Conservation (phyloP, 257 asterid genomes). For the Lavandula angustifolia region DNA sequence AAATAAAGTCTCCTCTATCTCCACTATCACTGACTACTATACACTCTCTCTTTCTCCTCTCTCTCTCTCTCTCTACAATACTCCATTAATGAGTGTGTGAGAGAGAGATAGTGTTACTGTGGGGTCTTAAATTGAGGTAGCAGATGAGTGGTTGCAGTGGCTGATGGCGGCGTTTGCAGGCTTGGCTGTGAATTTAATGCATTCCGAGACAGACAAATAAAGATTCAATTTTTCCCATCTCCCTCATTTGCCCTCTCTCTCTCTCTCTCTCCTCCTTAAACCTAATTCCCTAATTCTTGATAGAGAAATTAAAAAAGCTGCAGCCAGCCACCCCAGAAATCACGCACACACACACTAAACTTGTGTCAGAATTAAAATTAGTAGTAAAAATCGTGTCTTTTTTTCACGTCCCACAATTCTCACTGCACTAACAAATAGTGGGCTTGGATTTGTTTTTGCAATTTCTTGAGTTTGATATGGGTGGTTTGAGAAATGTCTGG, state of each 20-base stretch:
- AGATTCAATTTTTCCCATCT: constrained; percentile 26
- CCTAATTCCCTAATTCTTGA: constrained; percentile 42
- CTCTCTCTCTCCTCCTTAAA: constrained; percentile 33
- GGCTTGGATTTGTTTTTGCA: background rate
- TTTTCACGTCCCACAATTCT: constrained; percentile 19
- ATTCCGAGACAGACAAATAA: constrained; percentile 25
- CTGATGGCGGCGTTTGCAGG: constrained; percentile 97
- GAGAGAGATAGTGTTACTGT: constrained; percentile 37
- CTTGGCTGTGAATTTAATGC: constrained; percentile 67
- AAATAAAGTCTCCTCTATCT: background rate
- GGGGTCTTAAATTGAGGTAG: constrained; percentile 72
- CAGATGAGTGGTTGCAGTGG: constrained; percentile 57
- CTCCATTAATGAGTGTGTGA: constrained; percentile 21
- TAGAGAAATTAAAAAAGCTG: constrained; percentile 37
- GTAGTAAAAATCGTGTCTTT: background rate
- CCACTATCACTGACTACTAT: constrained; percentile 3
- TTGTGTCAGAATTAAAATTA: constrained; percentile 38
- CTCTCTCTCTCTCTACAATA: background rate
- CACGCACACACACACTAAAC: constrained; percentile 16
- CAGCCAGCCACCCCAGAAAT: constrained; percentile 32
- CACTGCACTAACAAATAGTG: constrained; percentile 15
- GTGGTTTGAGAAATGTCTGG: constrained; percentile 64
- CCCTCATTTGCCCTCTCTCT: background rate
- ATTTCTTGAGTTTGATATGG: constrained; percentile 44
- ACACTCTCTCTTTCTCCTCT: background rate